Conservation (phyloP, 805 yeast genomes). For the Wickerhamomyces queroliae region DNA sequence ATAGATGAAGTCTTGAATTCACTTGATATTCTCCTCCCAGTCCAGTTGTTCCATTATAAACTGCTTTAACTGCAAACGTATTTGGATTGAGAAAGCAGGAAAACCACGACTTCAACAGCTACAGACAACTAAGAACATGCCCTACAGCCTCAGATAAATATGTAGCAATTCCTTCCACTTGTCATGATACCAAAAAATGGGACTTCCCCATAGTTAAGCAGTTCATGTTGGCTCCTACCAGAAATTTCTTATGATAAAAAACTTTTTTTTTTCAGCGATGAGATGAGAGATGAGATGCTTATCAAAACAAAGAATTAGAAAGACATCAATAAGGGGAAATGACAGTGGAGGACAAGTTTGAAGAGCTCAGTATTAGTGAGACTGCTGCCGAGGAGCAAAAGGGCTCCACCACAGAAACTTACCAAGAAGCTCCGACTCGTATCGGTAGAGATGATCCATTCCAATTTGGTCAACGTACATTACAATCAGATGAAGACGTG, state of each 20-base stretch:
- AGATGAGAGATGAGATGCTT: too few relatives aligned
- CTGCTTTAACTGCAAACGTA: too few relatives aligned
- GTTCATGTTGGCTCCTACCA: background rate
- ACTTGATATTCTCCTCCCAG: too few relatives aligned
- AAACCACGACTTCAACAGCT: too few relatives aligned
- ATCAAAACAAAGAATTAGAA: too few relatives aligned
- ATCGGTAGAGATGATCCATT: constrained; percentile 87
- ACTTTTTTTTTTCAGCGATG: background rate
- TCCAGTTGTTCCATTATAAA: too few relatives aligned
- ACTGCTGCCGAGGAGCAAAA: background rate
- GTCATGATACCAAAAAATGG: too few relatives aligned
- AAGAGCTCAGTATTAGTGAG: background rate
- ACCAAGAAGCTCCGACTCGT: constrained; percentile 33
- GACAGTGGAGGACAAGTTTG: background rate
- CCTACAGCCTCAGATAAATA: too few relatives aligned
- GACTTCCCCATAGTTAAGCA: background rate
- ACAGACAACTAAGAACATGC: too few relatives aligned
- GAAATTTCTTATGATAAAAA: background rate
- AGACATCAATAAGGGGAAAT: background rate
- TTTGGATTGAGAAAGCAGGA: too few relatives aligned
- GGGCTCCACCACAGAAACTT: background rate
- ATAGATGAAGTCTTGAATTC: too few relatives aligned
- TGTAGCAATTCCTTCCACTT: too few relatives aligned
- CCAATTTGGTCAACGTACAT: constrained; percentile 81
- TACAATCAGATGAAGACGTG: constrained; percentile 71